Evolutionary conservation across 768 basidiomycete genomes (phyloP).

Genomic region (Lentinus brumalis): DNA sequence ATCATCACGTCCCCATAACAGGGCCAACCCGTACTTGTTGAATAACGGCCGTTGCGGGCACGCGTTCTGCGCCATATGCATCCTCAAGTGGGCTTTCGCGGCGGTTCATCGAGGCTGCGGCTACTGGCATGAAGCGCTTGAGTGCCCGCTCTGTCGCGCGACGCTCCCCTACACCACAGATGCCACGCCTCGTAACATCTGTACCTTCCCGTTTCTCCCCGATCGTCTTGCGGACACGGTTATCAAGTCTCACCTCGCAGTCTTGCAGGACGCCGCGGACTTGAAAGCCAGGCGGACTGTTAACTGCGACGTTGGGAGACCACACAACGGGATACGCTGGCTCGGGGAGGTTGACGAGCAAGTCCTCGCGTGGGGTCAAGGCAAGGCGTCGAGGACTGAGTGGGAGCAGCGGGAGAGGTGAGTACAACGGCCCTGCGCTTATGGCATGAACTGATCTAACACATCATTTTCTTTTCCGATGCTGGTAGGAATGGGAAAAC

Average conservation of each 20-base stretch:
- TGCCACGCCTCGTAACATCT: constrained; percentile 47
- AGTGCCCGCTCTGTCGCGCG: constrained; percentile 68
- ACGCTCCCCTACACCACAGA: constrained; percentile 53
- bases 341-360: constrained; percentile 15
- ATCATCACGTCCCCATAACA: constrained; percentile 15
- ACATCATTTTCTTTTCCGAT: not conserved
- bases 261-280: constrained; percentile 33
- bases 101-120: constrained; percentile 64
- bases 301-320: not conserved
- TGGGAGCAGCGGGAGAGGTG: constrained; percentile 62
- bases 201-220: constrained; percentile 64
- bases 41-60: constrained; percentile 63
- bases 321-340: constrained; percentile 39
- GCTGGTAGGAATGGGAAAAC: constrained; percentile 50
- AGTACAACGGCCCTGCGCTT: constrained; percentile 24
- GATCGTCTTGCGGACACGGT: constrained; percentile 58
- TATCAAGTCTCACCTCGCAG: constrained; percentile 53
- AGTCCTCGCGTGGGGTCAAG: constrained; percentile 48
- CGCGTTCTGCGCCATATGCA: constrained; percentile 67
- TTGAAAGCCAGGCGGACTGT: not conserved
- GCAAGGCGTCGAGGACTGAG: constrained; percentile 51
- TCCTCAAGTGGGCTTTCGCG: constrained; percentile 70
- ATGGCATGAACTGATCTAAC: not conserved
- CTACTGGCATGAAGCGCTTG: constrained; percentile 66
- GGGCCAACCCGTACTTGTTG: constrained; percentile 58